Base-by-base conservation (phyloP, 2,329 filamentous ascomycete species). In the Fusarium sp. region DNA sequence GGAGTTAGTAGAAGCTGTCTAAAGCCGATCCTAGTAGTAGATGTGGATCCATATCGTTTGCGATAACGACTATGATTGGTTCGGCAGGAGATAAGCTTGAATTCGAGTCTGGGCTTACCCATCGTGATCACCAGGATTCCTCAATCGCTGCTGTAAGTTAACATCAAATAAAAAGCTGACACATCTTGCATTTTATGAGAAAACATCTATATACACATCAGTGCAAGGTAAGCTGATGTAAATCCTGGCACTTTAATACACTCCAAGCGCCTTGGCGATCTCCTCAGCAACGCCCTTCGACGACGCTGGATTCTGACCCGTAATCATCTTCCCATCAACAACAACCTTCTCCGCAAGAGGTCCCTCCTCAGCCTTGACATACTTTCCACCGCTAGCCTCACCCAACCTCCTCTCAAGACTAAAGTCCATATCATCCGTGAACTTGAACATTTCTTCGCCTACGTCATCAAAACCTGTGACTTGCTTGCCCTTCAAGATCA, bases 171-270 rank as follows among this genome's bases (percentile, higher is more conserved):
- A 0, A 11, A n/a, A 28, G 7, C 7, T 13, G 3, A 18, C 2
- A 6, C 0, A 5, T 53, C 0, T 23, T 23, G 4, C 3, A 23
- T 23, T 23, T 2, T 13, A 13, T 23, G 12, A 5, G 16, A 16
- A 12, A n/a, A 0, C 2, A 3, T 12, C 3, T 49, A 18, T 9
- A 6, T 12, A 13, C 1, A 18, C 3, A 15, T 46, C 18, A 25
- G 0, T 25, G 4, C 1, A 44, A 18, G 4, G 5, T 6, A 13
- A 8, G 9, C 5, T 13, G 0, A 3, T 19, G 5, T 6, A 5
- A 44, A 0, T 25, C 0, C 0, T 2, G 11, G 0, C 0, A 9
- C 0, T 28, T 28, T 4, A 28, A 40, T 60, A 40, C 0, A 61
- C 38, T 13, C 59, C 59, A 9, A 61, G 25, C 4, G 49, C 49